Evolutionary conservation across 1,284 basidiomycete species (phyloP).

Genomic region (Mycena sp.): DNA sequence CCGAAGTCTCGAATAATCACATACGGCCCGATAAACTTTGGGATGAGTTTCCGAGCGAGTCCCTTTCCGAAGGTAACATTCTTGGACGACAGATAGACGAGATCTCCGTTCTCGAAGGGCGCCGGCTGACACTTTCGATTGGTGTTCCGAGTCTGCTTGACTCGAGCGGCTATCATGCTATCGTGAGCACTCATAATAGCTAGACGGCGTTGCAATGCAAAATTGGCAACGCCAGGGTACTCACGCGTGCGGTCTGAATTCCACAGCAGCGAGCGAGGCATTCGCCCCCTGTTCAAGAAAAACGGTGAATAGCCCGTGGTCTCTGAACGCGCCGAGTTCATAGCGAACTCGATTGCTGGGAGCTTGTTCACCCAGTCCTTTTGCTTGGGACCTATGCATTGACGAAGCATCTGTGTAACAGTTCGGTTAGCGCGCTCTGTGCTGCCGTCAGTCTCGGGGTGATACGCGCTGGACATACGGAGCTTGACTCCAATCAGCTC

Average conservation of each 20-base stretch:
- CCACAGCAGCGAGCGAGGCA: slow-evolving; percentile 39
- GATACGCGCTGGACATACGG: slow-evolving; percentile 45
- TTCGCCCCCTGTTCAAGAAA: slow-evolving; percentile 43
- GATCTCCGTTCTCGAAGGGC: too few species aligned
- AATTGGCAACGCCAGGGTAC: too few species aligned
- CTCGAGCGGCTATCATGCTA: slow-evolving; percentile 15
- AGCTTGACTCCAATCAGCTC: slow-evolving; percentile 43
- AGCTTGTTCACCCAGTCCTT: too few species aligned
- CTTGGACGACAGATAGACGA: too few species aligned
- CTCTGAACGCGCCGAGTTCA: too few species aligned
- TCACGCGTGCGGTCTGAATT: slow-evolving; percentile 36
- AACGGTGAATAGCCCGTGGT: too few species aligned
- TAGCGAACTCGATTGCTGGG: too few species aligned
- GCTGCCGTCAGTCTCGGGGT: too few species aligned
- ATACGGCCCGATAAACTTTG: slow-evolving; percentile 19
- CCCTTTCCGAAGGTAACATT: too few species aligned
- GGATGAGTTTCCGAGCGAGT: not conserved
- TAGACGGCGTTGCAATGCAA: slow-evolving; percentile 5
- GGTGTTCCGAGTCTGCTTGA: slow-evolving; percentile 23
- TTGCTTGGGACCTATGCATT: too few species aligned
- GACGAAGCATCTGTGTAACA: too few species aligned
- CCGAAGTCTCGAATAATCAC: slow-evolving; percentile 35
- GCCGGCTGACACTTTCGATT: slow-evolving; percentile 17
- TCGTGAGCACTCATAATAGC: slow-evolving; percentile 21
- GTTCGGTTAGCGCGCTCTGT: too few species aligned